Base-by-base conservation (phyloP, 345 rosid species). In the Noccaea caerulescens region DNA sequence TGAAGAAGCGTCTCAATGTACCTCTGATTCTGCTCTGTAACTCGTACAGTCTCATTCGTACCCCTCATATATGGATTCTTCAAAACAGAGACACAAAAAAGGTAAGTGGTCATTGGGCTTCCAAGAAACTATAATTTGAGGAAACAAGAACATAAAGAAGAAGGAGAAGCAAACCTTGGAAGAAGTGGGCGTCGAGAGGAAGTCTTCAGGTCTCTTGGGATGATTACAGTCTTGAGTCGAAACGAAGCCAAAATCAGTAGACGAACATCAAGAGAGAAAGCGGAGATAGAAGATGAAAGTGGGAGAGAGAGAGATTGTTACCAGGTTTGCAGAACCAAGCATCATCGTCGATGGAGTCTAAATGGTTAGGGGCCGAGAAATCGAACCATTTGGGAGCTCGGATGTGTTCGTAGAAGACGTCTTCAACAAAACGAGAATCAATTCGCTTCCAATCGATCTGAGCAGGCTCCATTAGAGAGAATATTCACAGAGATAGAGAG, bases 251-350 rank as follows among this genome's bases (percentile, higher is more conserved):
- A 23, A 20, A 52, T 1, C 38, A 58, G 43, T 47, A 13, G 23
- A 44, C n/a, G 7, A 20, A 16, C n/a, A 45, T 10, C 5, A 44
- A 9, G 4, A 5, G 23, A 77, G 12, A 10, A 5, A 2, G 3
- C 2, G 16, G 4, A 47, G 9, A n/a, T 7, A 43, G 14, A 51
- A 2, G 38, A 10, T 66, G 36, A 58, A 43, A 11, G 30, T 27
- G 30, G 11, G 47, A 14, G 11, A 47, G 9, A 49, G 14, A 50
- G 16, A 23, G 13, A 9, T 23, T 37, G 49, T 37, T 75, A 89
- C 96, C 96, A 54, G 97, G 83, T 77, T 85, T 84, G 79, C 99
- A 94, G 82, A 91, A 94, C 95, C 96, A 91, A 65, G 88, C 79
- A 7, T 80, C 81, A 53, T 85, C 95, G 42, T 79, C 81, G 7